phyloP scores from a whole-genome alignment of 177 flowering plant species.

The Viscum album region DNA sequence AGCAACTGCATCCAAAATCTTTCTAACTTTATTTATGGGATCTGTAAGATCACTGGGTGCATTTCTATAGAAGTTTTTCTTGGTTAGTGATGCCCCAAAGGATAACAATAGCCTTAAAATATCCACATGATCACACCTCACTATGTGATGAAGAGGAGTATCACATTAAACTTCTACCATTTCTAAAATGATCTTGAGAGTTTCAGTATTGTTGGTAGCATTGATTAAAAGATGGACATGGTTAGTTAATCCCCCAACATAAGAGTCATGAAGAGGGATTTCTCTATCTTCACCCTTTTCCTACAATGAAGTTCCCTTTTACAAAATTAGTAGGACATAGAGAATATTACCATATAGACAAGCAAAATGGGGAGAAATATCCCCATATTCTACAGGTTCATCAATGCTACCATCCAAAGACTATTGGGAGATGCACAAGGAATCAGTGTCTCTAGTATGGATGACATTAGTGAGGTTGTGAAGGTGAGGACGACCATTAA shows the following conservation, averaged over 20 bases:
- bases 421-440: constrained; percentile 14
- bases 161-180: constrained; percentile 78
- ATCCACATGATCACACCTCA: constrained; percentile 65
- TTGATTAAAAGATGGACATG: constrained; percentile 52
- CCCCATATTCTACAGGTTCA: constrained; percentile 82
- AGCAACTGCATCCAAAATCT: too few species aligned
- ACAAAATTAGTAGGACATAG: constrained; percentile 51
- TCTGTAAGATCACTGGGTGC: too few species aligned
- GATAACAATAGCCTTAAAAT: constrained; percentile 47
- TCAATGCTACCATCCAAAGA: constrained; percentile 59
- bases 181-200: constrained; percentile 50
- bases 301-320: constrained; percentile 72
- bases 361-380: constrained; percentile 71
- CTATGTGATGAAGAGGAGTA: constrained; percentile 92
- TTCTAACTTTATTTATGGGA: too few species aligned
- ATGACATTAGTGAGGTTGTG: constrained; percentile 44
- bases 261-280: constrained; percentile 89
- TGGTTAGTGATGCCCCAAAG: constrained; percentile 58
- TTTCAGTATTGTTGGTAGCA: constrained; percentile 30
- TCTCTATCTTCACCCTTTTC: constrained; percentile 84
- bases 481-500: constrained; percentile 45
- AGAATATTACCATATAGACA: constrained; percentile 56
- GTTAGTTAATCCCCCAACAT: constrained; percentile 73
- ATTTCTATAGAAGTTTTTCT: constrained; percentile 47
- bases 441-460: constrained; percentile 39